Percentiles rank a stretch among this genome's conserved stretches.
phyloP scores from a whole-genome alignment of 306 rosid species.

The Mucuna pruriens region DNA sequence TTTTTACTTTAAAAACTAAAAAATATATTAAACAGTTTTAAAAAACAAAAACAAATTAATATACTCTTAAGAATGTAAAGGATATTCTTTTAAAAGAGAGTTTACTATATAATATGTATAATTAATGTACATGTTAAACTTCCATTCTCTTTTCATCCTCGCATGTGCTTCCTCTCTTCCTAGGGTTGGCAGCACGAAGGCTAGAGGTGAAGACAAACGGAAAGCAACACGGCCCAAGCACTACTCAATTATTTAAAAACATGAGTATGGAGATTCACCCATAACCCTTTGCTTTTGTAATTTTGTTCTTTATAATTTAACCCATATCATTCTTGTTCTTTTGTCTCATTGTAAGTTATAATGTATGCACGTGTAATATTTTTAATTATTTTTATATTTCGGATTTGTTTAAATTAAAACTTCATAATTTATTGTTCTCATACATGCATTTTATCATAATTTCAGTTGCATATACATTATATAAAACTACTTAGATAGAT shows the following conservation, averaged over 20 bases:
- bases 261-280: neutral
- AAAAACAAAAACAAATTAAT: neutral
- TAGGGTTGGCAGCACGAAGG: constrained; percentile 19
- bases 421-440: neutral
- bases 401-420: neutral
- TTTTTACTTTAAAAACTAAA: neutral
- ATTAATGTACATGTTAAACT: neutral
- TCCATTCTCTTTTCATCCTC: neutral
- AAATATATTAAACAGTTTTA: neutral
- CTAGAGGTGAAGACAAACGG: constrained; percentile 16
- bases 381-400: neutral
- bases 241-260: neutral
- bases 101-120: neutral
- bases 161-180: neutral
- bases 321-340: constrained; percentile 24
- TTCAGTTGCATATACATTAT: neutral
- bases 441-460: neutral
- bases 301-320: constrained; percentile 4
- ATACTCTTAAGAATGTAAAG: neutral
- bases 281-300: constrained; percentile 29
- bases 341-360: neutral
- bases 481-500: neutral
- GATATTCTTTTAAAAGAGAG: neutral
- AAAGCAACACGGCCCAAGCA: constrained; percentile 8
- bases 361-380: neutral